These are phyloP conservation scores for Inosperma sp. DNA, from an alignment of 768 basidiomycete genomes.

Conservation along the genomic window DNA sequence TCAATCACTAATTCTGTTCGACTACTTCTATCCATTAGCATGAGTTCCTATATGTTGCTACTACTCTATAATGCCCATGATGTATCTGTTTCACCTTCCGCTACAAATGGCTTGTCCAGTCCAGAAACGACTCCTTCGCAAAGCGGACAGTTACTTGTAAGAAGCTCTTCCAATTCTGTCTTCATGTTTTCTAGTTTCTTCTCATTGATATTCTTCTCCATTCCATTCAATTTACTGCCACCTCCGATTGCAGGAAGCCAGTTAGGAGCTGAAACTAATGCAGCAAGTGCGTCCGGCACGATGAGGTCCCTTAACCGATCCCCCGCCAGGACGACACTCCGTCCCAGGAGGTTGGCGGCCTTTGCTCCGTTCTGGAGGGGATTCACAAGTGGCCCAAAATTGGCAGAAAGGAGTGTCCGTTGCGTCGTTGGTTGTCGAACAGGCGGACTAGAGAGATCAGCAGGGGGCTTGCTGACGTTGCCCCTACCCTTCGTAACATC, in stretches of 20 bases:
- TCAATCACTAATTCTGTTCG: conserved; percentile 53
- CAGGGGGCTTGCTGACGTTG: conserved; percentile 28
- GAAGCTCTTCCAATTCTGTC: conserved; percentile 81
- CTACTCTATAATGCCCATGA: conserved; percentile 78
- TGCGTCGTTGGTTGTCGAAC: conserved; percentile 44
- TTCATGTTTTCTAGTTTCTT: conserved; percentile 69
- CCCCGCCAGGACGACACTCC: conserved; percentile 81
- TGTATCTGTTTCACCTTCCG: conserved; percentile 69
- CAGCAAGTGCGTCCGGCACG: conserved; percentile 87
- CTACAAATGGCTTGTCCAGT: conserved; percentile 83
- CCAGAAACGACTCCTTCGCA: conserved; percentile 88
- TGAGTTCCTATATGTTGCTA: conserved; percentile 37
- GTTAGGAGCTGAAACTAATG: conserved; percentile 67
- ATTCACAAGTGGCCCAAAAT: conserved; percentile 51
- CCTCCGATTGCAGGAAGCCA: conserved; percentile 73
- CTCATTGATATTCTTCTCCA: conserved; percentile 45
- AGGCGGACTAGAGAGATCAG: conserved; percentile 23
- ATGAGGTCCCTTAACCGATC: conserved; percentile 90
- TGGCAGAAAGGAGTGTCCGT: conserved; percentile 70
- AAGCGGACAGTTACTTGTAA: conserved; percentile 86
- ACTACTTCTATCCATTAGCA: conserved; percentile 9
- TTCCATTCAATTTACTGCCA: conserved; percentile 43
- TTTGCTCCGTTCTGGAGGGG: conserved; percentile 61
- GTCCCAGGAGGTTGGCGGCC: conserved; percentile 63
- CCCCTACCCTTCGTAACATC: conserved; percentile 28